Evolutionary conservation across 2,329 filamentous ascomycete genomes (phyloP).

Genomic region (Penicillium sp.): DNA sequence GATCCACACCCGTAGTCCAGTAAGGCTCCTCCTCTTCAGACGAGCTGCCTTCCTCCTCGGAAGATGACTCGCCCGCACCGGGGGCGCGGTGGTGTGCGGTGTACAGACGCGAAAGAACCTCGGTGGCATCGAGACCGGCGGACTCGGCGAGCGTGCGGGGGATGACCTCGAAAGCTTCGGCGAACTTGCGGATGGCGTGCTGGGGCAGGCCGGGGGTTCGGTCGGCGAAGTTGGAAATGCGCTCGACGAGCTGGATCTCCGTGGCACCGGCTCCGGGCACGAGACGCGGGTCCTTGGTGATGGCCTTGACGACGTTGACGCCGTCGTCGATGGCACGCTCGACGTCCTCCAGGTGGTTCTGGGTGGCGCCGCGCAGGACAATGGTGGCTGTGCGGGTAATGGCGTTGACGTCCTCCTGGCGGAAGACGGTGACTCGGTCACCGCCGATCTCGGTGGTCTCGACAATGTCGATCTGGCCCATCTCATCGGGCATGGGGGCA

Average conservation of each 20-base stretch:
- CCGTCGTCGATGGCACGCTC: constrained; percentile 97
- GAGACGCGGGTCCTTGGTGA: constrained; percentile 85
- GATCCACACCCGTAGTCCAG: constrained; percentile 90
- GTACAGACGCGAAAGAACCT: constrained; percentile 87
- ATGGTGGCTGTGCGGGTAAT: constrained; percentile 89
- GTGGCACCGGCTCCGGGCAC: constrained; percentile 93
- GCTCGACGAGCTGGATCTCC: constrained; percentile 89
- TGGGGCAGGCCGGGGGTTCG: constrained; percentile 89
- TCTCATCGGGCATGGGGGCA: constrained; percentile 99
- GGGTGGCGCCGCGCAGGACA: constrained; percentile 89
- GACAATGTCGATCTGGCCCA: constrained; percentile 89
- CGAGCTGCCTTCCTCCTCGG: constrained; percentile 35
- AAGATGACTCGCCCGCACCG: constrained; percentile 25
- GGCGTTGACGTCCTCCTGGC: constrained; percentile 77
- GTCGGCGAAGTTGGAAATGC: constrained; percentile 84
- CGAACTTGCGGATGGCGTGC: constrained; percentile 96
- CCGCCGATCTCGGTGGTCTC: constrained; percentile 97
- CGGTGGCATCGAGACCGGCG: constrained; percentile 93
- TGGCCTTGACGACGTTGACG: constrained; percentile 97
- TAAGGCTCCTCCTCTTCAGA: constrained; percentile 66
- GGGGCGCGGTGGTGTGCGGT: constrained; percentile 70
- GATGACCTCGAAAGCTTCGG: constrained; percentile 95
- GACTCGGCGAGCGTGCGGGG: constrained; percentile 92
- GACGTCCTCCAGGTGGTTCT: constrained; percentile 96
- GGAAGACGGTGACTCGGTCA: constrained; percentile 96